Conservation (phyloP, 345 rosid genomes). For the Corymbia maculata region DNA sequence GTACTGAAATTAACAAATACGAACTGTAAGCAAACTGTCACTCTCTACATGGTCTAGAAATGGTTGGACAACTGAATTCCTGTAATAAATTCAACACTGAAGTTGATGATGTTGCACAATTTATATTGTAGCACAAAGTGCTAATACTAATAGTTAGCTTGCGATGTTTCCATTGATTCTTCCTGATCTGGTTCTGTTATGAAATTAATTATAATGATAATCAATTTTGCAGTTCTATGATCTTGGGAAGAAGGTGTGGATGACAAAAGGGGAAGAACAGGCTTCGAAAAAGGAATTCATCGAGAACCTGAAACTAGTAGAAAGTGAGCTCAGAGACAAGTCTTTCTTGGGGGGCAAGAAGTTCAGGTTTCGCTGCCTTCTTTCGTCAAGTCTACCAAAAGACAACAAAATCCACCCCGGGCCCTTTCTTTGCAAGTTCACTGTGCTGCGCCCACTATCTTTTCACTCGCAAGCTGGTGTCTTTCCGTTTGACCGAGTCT, state of each 20-base stretch:
- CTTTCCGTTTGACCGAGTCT: too few relatives aligned
- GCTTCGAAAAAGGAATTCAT: conserved; percentile 13
- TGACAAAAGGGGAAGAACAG: conserved; percentile 5
- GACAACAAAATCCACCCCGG: too few relatives aligned
- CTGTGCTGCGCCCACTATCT: too few relatives aligned
- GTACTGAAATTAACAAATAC: background rate
- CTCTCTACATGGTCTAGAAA: background rate
- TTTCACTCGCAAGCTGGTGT: too few relatives aligned
- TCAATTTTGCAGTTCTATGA: conserved; percentile 7
- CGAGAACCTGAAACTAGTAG: conserved; percentile 11
- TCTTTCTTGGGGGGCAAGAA: conserved; percentile 17
- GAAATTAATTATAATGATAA: background rate
- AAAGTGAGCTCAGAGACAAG: conserved; percentile 17
- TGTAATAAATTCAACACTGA: background rate
- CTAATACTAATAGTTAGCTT: background rate
- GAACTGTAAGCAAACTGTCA: too few relatives aligned
- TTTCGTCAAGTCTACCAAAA: too few relatives aligned
- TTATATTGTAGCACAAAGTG: background rate
- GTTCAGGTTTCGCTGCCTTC: background rate
- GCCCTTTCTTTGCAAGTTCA: too few relatives aligned
- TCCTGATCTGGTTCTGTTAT: background rate
- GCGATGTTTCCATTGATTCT: background rate
- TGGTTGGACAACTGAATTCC: background rate
- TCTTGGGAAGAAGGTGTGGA: background rate
- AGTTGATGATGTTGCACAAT: background rate